Base-by-base conservation (phyloP, 140 eudicot genomes). In the Cichorium intybus region DNA sequence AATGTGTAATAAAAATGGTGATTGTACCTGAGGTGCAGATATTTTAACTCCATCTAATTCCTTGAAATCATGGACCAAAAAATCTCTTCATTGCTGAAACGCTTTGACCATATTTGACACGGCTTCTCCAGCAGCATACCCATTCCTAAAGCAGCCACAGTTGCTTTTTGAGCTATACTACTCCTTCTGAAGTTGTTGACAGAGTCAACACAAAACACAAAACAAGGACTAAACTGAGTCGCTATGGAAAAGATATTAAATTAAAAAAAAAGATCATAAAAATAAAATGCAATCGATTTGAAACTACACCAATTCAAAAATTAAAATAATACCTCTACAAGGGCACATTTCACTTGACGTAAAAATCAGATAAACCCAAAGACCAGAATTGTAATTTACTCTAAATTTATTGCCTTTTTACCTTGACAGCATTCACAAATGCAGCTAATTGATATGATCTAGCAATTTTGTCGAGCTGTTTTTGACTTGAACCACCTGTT, bases 121-220 rank as follows among this genome's bases (percentile, higher is more conserved):
- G 15, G 90, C 93, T 71, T 85, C 99, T 15, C 99, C 99, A 71
- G 95, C 99, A 16, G 97, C 99, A 14, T 85, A 68, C 16, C 99
- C 75, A 93, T 63, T 65, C 88, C 99, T 75, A 93, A 77, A 77
- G 99, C 99, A 47, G 99, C 99, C 72, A 85, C 93, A 1, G 70
- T 97, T 29, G 99, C 99, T 62, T 93, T 93, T 27, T 93, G 99
- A 24, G 99, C 58, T 75, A 93, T 83, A 64, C 97, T 93, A 75
- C 99, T 77, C 8, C 99, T 64, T 97, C 99, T 46, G 99, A 93
- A 52, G 99, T 93, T n/a, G n/a, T n/a, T 22, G 79, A 81, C 99
- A 88, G 80, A 23, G 34, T 23, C 21, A 62, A 66, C 59, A 70
- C 29, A 63, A n/a, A n/a, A n/a, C n/a, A n/a, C n/a, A n/a, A 20